Base-by-base conservation (phyloP, 2,329 filamentous ascomycete species). In the Cladorrhinum sp. region DNA sequence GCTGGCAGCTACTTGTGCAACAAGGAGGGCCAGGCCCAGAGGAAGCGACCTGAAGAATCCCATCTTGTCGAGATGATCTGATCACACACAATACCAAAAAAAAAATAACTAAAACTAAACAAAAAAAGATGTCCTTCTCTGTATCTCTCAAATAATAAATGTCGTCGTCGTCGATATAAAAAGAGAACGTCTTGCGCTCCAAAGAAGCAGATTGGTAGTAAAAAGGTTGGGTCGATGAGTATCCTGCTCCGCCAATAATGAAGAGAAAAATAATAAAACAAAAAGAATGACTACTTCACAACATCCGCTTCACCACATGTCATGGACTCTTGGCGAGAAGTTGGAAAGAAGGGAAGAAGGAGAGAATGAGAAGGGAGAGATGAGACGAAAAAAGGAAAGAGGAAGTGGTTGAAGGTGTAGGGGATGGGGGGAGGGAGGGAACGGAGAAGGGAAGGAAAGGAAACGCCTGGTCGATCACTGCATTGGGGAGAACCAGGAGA, bases 391-490 rank as follows among this genome's bases (percentile, higher is more conserved):
- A 50, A 21, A 24, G 46, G 9, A 28, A 20, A 51, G 49, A 51
- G 42, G 16, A 51, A 18, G 53, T 36, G 16, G 53, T 36, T 21
- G 39, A 57, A n/a, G n/a, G n/a, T 33, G 53, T 9, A n/a, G 33
- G 39, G n/a, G 24, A 49, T 23, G 36, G 21, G 42, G 23, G 24
- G 36, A 56, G 33, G 36, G 54, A 46, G n/a, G 39, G 54, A 56
- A n/a, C n/a, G 54, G 12, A 20, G 36, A 56, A 21, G 39, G 54
- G 39, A 55, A 26, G 21, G 33, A 49, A 57, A 49, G 39, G 54
- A 57, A 57, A 57, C 54, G 42, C 54, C 39, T 57, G 54, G 54
- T 57, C 54, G 54, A 57, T 57, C 54, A 42, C 33, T 49, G 54
- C 54, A 57, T 36, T 39, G 42, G 21, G 42, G 21, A n/a, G 53